Conservation (phyloP, 148 eudicot genomes). For the Arbutus unedo region DNA sequence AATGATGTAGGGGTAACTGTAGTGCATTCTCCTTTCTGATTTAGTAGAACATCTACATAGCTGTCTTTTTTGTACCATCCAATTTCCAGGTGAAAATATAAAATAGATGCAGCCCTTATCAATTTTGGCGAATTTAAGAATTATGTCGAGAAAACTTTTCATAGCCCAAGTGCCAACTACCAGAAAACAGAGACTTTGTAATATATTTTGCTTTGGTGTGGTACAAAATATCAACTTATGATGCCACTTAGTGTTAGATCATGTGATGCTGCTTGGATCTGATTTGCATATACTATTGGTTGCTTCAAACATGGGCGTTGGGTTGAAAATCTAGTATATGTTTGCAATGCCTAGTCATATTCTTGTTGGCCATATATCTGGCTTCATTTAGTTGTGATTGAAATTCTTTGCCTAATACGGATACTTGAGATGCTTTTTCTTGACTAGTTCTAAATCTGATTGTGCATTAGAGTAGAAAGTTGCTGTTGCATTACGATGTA, state of each 20-base stretch:
- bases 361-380: neutral
- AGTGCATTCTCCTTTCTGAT: neutral
- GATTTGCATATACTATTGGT: neutral
- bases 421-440: constrained; percentile 10
- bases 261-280: neutral
- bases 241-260: neutral
- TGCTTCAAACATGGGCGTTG: neutral
- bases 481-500: neutral
- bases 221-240: neutral
- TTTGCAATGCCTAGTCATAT: neutral
- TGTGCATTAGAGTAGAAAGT: neutral
- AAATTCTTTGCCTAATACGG: neutral
- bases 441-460: neutral
- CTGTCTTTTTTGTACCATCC: neutral
- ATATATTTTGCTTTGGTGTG: neutral
- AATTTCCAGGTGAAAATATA: neutral
- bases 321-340: neutral
- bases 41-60: neutral
- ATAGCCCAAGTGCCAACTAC: neutral
- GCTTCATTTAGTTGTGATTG: neutral
- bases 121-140: neutral
- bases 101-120: neutral
- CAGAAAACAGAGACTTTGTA: neutral
- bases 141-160: neutral
- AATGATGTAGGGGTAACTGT: neutral